Percentiles rank a stretch among this genome's conserved stretches.
These are phyloP conservation scores for Epichloe brachyelytri DNA, from an alignment of 2,329 filamentous ascomycete species.

Conservation along the genomic window DNA sequence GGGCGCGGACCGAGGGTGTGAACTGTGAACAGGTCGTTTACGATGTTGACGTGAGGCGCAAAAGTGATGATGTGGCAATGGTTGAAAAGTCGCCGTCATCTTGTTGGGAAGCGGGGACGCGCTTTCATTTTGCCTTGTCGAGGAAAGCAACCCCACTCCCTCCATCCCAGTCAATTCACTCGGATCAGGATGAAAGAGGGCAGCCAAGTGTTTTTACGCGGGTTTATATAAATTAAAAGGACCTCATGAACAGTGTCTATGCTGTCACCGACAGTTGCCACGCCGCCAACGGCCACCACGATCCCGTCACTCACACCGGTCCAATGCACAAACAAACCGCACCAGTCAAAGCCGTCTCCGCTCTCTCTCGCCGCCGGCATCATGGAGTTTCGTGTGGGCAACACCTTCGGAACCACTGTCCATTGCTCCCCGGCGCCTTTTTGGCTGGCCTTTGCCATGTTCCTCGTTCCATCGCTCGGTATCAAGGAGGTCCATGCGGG, in stretches of 20 bases:
- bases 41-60: neutral
- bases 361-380: conserved; percentile 42
- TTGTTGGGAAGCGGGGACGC: too few species aligned
- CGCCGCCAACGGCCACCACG: neutral
- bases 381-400: conserved; percentile 38
- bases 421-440: too few species aligned
- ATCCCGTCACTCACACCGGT: conserved; percentile 16
- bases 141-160: neutral
- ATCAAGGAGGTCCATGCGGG: conserved; percentile 33
- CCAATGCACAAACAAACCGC: conserved; percentile 30
- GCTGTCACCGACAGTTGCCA: neutral
- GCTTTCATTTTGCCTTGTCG: too few species aligned
- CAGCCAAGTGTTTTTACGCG: neutral
- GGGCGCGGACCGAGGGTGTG: conserved; percentile 6
- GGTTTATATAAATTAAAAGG: neutral
- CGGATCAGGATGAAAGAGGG: neutral
- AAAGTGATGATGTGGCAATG: neutral
- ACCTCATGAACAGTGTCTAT: too few species aligned
- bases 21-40: neutral
- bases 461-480: conserved; percentile 37
- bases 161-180: neutral
- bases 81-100: too few species aligned
- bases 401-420: conserved; percentile 41
- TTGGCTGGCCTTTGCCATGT: conserved; percentile 33
- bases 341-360: conserved; percentile 18